A percentile compares a stretch with the other conserved stretches of the same genome.
phyloP scores from a whole-genome alignment of 352 stramenopile genomes.

The Peronosclerospora sorghi region DNA sequence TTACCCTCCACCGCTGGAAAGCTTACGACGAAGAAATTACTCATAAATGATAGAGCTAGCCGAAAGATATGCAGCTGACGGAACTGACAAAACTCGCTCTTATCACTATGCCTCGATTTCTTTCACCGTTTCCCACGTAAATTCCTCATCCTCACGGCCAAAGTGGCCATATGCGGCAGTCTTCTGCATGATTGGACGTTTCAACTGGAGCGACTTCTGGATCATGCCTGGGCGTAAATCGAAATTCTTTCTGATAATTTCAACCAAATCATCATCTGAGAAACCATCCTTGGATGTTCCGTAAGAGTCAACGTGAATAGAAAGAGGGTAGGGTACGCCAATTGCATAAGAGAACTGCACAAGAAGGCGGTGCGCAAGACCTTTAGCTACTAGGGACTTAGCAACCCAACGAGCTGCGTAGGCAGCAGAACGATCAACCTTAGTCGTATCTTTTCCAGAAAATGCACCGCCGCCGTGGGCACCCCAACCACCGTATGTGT shows the following conservation, averaged over 20 bases:
- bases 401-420: conserved; percentile 98
- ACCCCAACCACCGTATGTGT: conserved; percentile 99
- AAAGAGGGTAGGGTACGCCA: conserved; percentile 94
- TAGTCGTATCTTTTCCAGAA: conserved; percentile 98
- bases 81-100: conserved; percentile 23
- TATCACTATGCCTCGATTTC: conserved; percentile 59
- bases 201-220: conserved; percentile 96
- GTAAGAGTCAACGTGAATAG: conserved; percentile 97
- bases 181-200: conserved; percentile 96
- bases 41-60: conserved; percentile 17
- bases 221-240: conserved; percentile 97
- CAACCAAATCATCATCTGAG: conserved; percentile 92
- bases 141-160: conserved; percentile 95
- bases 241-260: conserved; percentile 99
- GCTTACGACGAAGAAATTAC: conserved; percentile 18
- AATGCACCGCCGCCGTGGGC: conserved; percentile 97
- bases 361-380: conserved; percentile 89
- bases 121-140: conserved; percentile 98
- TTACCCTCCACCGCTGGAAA: conserved; percentile 22
- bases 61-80: conserved; percentile 31
- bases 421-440: conserved; percentile 96
- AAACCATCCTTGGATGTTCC: conserved; percentile 93
- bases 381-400: conserved; percentile 95
- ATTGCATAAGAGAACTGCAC: conserved; percentile 99
- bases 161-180: conserved; percentile 99